phyloP scores from a whole-genome alignment of 768 basidiomycete genomes.

The Postia placenta region DNA sequence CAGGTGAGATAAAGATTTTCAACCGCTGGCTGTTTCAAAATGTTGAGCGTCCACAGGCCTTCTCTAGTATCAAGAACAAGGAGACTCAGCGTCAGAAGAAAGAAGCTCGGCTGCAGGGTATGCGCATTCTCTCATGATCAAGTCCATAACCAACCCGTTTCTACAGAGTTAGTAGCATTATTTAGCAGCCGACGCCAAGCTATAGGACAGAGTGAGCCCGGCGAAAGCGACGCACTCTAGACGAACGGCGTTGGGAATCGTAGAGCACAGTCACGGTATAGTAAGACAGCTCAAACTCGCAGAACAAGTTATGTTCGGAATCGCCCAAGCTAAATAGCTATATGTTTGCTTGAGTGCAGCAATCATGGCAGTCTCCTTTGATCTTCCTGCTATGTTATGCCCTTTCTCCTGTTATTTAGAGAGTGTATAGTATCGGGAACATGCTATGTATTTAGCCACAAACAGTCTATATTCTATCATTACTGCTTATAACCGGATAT shows the following conservation, averaged over 20 bases:
- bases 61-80: conserved; percentile 72
- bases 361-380: too few relatives aligned
- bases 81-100: conserved; percentile 73
- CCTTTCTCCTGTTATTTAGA: too few relatives aligned
- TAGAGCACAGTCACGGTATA: too few relatives aligned
- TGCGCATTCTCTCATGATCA: conserved; percentile 7
- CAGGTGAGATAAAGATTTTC: conserved; percentile 40
- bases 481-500: too few relatives aligned
- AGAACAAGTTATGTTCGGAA: too few relatives aligned
- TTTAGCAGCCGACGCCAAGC: conserved; percentile 38
- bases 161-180: conserved; percentile 52
- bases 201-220: neutral
- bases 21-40: neutral
- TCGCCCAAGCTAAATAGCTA: too few relatives aligned
- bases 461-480: too few relatives aligned
- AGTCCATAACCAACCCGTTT: neutral
- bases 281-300: too few relatives aligned
- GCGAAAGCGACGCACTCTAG: conserved; percentile 7
- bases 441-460: too few relatives aligned
- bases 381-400: too few relatives aligned
- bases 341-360: too few relatives aligned
- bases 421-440: too few relatives aligned
- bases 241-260: conserved; percentile 11
- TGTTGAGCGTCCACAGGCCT: conserved; percentile 49
- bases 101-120: conserved; percentile 79